These are phyloP conservation scores for Penicillium sclerotigenum DNA, from an alignment of 2,329 filamentous ascomycete genomes.

Conservation along the genomic window DNA sequence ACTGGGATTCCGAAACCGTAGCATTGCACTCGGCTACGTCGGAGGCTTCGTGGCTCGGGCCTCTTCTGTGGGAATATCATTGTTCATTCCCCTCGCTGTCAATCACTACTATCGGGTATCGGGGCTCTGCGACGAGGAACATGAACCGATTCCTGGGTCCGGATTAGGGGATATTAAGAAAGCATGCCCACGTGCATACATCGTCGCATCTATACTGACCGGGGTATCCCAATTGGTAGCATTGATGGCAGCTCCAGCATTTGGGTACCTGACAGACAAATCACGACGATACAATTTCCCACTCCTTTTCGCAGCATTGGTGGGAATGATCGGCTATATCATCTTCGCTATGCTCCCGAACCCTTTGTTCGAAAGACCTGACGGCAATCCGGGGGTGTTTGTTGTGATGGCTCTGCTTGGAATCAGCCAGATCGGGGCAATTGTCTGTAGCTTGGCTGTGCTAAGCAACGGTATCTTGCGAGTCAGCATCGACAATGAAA, in stretches of 20 bases:
- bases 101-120: conserved; percentile 84
- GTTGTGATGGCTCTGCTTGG: conserved; percentile 76
- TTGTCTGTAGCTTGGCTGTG: conserved; percentile 90
- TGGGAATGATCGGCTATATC: conserved; percentile 75
- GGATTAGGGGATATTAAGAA: conserved; percentile 66
- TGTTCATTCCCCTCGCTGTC: conserved; percentile 90
- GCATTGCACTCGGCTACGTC: conserved; percentile 83
- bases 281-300: conserved; percentile 67
- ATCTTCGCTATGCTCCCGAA: conserved; percentile 72
- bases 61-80: conserved; percentile 88
- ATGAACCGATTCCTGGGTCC: conserved; percentile 28
- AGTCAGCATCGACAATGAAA: conserved; percentile 21
- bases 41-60: conserved; percentile 93
- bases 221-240: conserved; percentile 86
- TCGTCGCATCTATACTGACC: conserved; percentile 80
- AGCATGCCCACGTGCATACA: conserved; percentile 81
- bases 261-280: conserved; percentile 78
- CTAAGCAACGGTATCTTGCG: conserved; percentile 75
- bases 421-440: conserved; percentile 91
- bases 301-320: conserved; percentile 65
- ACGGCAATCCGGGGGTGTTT: conserved; percentile 68
- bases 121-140: conserved; percentile 65
- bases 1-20: conserved; percentile 70
- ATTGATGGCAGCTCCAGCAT: conserved; percentile 77
- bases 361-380: conserved; percentile 69